phyloP scores from a whole-genome alignment of 225 moss, liverwort and hornwort species.

The Straminergon stramineum region DNA sequence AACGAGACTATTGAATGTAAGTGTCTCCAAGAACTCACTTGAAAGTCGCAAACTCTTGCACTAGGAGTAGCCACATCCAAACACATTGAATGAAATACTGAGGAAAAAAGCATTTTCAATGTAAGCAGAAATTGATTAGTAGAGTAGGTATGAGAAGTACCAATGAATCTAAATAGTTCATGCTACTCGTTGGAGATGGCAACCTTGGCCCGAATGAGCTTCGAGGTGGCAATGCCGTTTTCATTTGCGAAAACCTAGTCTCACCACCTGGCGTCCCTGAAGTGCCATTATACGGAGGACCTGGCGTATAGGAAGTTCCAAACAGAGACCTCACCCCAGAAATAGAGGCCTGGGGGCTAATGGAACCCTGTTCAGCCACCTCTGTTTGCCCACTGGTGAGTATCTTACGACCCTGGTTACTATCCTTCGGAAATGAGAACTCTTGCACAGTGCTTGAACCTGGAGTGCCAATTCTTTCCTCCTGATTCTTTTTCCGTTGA shows the following conservation, averaged over 20 bases:
- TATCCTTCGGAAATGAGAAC: background rate
- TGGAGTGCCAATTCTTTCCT: background rate
- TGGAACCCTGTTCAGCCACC: background rate
- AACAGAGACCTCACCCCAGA: slow-evolving; percentile 13
- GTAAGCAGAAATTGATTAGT: background rate
- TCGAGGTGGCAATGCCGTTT: slow-evolving; percentile 33
- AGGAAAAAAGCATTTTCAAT: background rate
- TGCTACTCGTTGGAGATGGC: slow-evolving; percentile 55
- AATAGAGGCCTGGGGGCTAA: slow-evolving; percentile 1
- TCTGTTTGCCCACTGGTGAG: slow-evolving; percentile 4
- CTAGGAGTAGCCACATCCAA: background rate
- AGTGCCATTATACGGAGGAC: background rate
- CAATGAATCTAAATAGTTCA: slow-evolving; percentile 74
- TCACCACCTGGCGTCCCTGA: slow-evolving; percentile 3
- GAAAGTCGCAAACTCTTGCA: background rate
- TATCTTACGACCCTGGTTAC: background rate
- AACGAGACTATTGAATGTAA: background rate
- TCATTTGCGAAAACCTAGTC: slow-evolving; percentile 17
- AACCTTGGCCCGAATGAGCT: slow-evolving; percentile 47
- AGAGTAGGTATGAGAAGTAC: slow-evolving; percentile 20
- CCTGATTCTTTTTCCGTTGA: background rate
- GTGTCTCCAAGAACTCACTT: background rate
- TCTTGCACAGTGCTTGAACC: slow-evolving; percentile 6
- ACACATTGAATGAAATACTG: background rate
- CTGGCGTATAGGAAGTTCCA: slow-evolving; percentile 6